A percentile compares a stretch with the other conserved stretches of the same genome.
phyloP scores from a whole-genome alignment of 2,329 filamentous ascomycete genomes.

The Xylaria sp. region DNA sequence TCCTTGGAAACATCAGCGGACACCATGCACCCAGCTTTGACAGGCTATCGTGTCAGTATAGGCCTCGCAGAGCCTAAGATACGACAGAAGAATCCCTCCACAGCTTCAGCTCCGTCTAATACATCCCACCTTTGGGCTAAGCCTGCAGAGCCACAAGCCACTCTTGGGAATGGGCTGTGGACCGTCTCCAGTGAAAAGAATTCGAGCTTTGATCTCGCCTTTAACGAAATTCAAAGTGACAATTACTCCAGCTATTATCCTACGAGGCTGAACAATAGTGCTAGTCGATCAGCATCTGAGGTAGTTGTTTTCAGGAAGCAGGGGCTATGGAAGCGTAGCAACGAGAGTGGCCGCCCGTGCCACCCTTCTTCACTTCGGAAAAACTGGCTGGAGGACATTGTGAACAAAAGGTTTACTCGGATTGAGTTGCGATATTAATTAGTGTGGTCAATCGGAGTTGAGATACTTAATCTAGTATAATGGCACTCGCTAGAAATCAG shows the following conservation, averaged over 20 bases:
- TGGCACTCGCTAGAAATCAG: not conserved
- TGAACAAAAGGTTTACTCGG: conserved; percentile 43
- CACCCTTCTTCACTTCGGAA: conserved; percentile 32
- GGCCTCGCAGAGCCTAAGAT: not conserved
- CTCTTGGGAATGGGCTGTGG: conserved; percentile 24
- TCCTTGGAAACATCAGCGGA: conserved; percentile 20
- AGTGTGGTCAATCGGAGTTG: not conserved
- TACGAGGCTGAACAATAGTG: conserved; percentile 4
- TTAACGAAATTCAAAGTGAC: not conserved
- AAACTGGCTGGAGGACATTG: conserved; percentile 45
- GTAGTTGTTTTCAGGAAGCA: conserved; percentile 35
- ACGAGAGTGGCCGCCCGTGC: not conserved
- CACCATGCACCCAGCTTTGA: conserved; percentile 30
- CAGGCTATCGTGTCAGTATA: conserved; percentile 30
- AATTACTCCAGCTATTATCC: not conserved
- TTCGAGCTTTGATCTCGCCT: not conserved
- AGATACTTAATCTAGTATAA: conserved; percentile 6
- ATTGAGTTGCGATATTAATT: conserved; percentile 44
- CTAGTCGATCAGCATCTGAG: not conserved
- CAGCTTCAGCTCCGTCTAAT: not conserved
- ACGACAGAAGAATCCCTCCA: not conserved
- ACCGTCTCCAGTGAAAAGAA: not conserved
- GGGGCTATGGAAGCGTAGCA: conserved; percentile 42
- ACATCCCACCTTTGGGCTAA: conserved; percentile 29
- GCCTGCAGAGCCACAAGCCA: conserved; percentile 6